Conservation (phyloP, 2,329 filamentous ascomycete genomes). For the Pestalotiopsis sp. region DNA sequence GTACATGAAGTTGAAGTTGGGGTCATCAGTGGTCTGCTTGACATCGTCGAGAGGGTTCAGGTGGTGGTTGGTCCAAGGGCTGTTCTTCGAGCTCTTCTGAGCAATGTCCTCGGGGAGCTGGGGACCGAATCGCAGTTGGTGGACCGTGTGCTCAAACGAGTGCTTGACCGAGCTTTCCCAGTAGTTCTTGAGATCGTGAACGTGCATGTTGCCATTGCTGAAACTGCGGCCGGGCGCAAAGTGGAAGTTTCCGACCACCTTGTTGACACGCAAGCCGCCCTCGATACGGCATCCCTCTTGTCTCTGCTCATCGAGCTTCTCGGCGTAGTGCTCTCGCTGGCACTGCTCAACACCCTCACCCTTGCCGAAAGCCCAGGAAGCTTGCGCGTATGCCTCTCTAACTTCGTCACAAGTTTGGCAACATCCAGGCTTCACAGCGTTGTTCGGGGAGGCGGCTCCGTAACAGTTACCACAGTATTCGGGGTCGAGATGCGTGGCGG, state of each 20-base stretch:
- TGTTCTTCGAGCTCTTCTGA: conserved; percentile 56
- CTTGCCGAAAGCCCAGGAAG: conserved; percentile 91
- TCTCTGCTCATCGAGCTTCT: conserved; percentile 84
- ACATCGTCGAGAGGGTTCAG: conserved; percentile 87
- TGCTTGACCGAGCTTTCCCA: conserved; percentile 76
- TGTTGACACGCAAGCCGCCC: conserved; percentile 91
- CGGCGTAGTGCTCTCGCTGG: conserved; percentile 88
- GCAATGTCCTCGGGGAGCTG: conserved; percentile 77
- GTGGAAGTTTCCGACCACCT: conserved; percentile 98
- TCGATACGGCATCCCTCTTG: conserved; percentile 94
- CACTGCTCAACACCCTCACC: conserved; percentile 96
- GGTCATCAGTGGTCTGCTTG: conserved; percentile 75
- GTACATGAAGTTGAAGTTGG: conserved; percentile 97
- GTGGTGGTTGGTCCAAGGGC: conserved; percentile 85
- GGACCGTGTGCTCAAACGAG: conserved; percentile 87
- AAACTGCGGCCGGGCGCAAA: conserved; percentile 95
- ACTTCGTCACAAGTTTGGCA: conserved; percentile 98
- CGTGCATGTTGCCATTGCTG: conserved; percentile 95
- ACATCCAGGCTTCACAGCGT: conserved; percentile 80
- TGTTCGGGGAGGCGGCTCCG: conserved; percentile 74
- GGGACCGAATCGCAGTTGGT: conserved; percentile 90
- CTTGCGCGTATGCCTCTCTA: conserved; percentile 85
- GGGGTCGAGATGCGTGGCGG: conserved; percentile 80
- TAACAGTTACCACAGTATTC: conserved; percentile 94
- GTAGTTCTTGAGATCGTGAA: conserved; percentile 97